Evolutionary conservation across 148 eudicot genomes (phyloP), one percentile per base, ranked within the genome.

Genomic region (Rhododendron molle): DNA sequence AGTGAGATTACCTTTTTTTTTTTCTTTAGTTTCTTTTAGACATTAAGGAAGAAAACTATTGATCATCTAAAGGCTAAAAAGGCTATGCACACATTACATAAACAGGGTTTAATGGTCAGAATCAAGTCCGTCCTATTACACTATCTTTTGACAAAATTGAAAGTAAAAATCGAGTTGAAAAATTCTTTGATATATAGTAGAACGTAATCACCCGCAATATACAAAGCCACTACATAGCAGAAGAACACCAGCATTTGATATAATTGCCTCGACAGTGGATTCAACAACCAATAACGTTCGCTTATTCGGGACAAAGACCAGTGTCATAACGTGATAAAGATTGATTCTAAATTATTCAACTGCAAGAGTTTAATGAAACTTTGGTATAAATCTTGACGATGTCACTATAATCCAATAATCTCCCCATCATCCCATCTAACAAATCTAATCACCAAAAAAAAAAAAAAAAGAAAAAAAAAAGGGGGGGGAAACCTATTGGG

Each of bases 361-460:
- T 23, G 28, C 46, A 26, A 46, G 3, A 43, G 4, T n/a, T 78
- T 0, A 50, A 47, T 49, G 14, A 15, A 79, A 28, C 11, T 28
- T 50, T 52, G 30, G 15, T 5, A 15, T 50, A 79, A 79, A 28
- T 79, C 62, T 79, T 49, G 30, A 50, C 62, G n/a, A 26, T 79
- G 60, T 28, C 62, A 49, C 56, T 79, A 49, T 30, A 6, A 49
- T 3, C 36, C 23, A 50, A 13, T 14, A 79, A 49, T 46, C 81
- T 77, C 46, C 78, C 78, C n/a, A 7, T 76, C 23, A 76, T 78
- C 54, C 56, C 54, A 44, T 54, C 81, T 38, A 78, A 44, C 81
- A 78, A 21, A 78, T 10, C 80, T 46, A 78, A 34, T 74, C 15
- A 28, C 28, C 9, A 76, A 76, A 34, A 8, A 21, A 8, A 34